Base-by-base conservation (phyloP, 345 rosid species). In the Acer yangbiense region DNA sequence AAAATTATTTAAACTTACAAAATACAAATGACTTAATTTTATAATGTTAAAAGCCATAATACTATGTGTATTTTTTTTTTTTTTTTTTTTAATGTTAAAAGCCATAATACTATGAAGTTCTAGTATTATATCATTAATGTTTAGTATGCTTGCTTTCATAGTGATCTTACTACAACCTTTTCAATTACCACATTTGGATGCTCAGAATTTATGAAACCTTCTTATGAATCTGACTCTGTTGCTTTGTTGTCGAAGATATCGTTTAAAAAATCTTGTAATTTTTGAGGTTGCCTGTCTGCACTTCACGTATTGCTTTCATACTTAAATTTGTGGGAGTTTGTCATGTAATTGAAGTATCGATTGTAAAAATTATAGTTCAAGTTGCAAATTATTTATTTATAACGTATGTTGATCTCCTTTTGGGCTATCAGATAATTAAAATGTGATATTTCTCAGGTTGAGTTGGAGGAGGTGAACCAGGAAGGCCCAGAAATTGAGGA, bases 401-500 rank as follows among this genome's bases (percentile, higher is more conserved):
- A 12, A 52, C 6, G 57, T 17, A 52, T 52, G 17, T 14, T 14
- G 57, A 52, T 52, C 57, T 13, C 57, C 18, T 52, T 9, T 14
- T 52, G 57, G 57, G 57, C 18, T 52, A 14, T 52, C 57, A 14
- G 57, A 52, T 52, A 52, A 13, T 23, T 16, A 52, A 17, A 52
- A 52, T 6, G 18, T 14, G 57, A 52, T 52, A 16, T 52, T 62
- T 83, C 84, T 75, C 84, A 90, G 97, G 86, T 82, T 10, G 95
- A 87, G 73, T 43, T 93, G 84, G 91, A 91, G 83, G 92, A 89
- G 81, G 82, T 83, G 10, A 85, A 78, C 62, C 88, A 85, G 77
- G 92, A 81, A 68, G 90, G 92, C 41, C 82, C 80, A 9, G 97
- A 94, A 70, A 71, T 90, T 21, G 90, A 84, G 76, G 97, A 94